These are phyloP conservation scores for Phlyctochytrium arcticum DNA, from an alignment of 192 early-diverging fungal genomes.

Conservation along the genomic window DNA sequence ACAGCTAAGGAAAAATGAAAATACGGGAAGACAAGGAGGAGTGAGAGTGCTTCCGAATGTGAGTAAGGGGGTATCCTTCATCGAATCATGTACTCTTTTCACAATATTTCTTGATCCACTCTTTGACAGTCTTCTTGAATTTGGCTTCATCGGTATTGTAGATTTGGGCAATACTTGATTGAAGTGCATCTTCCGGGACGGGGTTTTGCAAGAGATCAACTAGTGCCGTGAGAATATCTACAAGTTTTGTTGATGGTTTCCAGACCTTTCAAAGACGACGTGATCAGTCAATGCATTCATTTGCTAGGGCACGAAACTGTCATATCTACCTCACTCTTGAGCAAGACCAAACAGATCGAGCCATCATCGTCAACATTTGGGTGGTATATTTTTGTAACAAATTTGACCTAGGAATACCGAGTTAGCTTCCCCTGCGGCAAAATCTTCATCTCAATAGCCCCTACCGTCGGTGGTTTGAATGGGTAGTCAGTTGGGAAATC, in stretches of 20 bases:
- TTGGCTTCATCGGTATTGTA: conserved; percentile 59
- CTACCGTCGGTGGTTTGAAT: conserved; percentile 74
- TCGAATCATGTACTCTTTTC: background rate
- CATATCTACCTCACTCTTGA: conserved; percentile 63
- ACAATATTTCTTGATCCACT: conserved; percentile 66
- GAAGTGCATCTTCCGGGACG: conserved; percentile 80
- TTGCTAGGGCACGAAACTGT: background rate
- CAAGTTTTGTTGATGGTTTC: conserved; percentile 76
- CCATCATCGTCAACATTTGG: conserved; percentile 80
- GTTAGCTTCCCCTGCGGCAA: background rate
- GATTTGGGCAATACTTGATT: conserved; percentile 66
- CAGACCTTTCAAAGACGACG: conserved; percentile 39
- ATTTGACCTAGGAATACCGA: conserved; percentile 52
- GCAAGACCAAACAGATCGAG: conserved; percentile 66
- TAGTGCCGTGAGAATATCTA: conserved; percentile 63
- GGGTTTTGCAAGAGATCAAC: conserved; percentile 64
- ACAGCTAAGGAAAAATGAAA: too few species aligned
- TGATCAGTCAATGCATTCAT: background rate
- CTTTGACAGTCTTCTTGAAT: conserved; percentile 69
- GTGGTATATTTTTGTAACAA: conserved; percentile 78
- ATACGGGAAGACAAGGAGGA: too few species aligned
- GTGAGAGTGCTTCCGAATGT: too few species aligned
- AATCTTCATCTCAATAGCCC: background rate
- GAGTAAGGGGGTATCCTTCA: too few species aligned
- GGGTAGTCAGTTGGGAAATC: conserved; percentile 72